phyloP scores from a whole-genome alignment of 768 basidiomycete species.

The Tephrocybe sp. region DNA sequence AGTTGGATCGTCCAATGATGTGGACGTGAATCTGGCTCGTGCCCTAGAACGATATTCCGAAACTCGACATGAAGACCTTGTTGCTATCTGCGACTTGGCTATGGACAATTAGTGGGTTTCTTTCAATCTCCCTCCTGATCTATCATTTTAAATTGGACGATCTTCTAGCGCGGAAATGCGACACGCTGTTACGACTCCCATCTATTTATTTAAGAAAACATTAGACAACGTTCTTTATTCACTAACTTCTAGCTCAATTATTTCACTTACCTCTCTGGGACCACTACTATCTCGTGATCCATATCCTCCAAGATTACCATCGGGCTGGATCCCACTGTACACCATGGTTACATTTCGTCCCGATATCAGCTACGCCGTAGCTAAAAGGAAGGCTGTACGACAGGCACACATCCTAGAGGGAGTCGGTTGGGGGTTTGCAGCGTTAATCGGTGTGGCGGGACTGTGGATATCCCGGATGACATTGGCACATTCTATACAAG shows the following conservation, averaged over 20 bases:
- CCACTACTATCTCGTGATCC: constrained; percentile 47
- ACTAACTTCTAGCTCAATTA: constrained; percentile 48
- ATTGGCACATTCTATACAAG: constrained; percentile 19
- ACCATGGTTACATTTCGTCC: constrained; percentile 98
- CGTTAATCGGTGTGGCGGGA: constrained; percentile 38
- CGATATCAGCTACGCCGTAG: constrained; percentile 88
- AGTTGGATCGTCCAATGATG: constrained; percentile 28
- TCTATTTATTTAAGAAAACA: constrained; percentile 75
- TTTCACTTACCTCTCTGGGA: constrained; percentile 44
- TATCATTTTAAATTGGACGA: constrained; percentile 10
- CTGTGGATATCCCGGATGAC: constrained; percentile 39
- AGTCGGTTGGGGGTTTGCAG: constrained; percentile 47
- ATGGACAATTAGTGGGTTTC: constrained; percentile 92
- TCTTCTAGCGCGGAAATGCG: constrained; percentile 85
- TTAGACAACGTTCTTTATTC: constrained; percentile 74
- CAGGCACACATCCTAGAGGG: constrained; percentile 64
- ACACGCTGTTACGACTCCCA: constrained; percentile 80
- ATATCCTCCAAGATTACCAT: constrained; percentile 56
- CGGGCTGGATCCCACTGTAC: constrained; percentile 91
- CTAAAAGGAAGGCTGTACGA: constrained; percentile 60
- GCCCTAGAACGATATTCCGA: constrained; percentile 80
- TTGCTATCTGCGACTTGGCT: constrained; percentile 89
- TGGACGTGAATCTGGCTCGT: constrained; percentile 56
- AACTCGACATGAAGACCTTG: constrained; percentile 81
- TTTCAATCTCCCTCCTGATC: constrained; percentile 5